These are phyloP conservation scores for Claviceps pusilla DNA, from an alignment of 2,329 filamentous ascomycete species.

Conservation along the genomic window DNA sequence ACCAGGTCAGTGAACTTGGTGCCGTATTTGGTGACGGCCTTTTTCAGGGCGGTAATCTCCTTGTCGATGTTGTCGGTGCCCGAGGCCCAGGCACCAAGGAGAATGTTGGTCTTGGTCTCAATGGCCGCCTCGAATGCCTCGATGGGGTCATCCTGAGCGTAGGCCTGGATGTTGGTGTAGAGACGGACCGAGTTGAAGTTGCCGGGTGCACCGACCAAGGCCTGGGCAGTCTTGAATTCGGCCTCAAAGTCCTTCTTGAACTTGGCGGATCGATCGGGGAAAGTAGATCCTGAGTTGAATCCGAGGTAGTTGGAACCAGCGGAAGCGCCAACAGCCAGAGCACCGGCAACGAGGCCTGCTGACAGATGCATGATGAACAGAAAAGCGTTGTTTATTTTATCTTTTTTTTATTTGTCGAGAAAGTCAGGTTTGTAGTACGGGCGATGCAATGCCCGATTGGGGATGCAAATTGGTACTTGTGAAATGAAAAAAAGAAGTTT, in stretches of 20 bases:
- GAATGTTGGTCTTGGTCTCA: conserved; percentile 41
- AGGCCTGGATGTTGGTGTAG: conserved; percentile 53
- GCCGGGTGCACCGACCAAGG: conserved; percentile 27
- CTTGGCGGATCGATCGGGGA: conserved; percentile 34
- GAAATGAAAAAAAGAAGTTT: too few relatives aligned
- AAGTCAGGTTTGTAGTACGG: background rate
- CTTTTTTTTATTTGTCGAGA: background rate
- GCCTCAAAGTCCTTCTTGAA: conserved; percentile 33
- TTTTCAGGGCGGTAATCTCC: conserved; percentile 45
- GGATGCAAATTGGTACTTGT: background rate
- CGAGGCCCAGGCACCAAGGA: conserved; percentile 51
- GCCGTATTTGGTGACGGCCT: conserved; percentile 40
- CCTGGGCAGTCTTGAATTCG: conserved; percentile 29
- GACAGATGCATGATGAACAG: conserved; percentile 24
- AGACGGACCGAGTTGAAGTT: conserved; percentile 45
- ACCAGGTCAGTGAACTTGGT: conserved; percentile 38
- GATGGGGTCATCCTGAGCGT: conserved; percentile 59
- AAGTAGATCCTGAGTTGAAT: conserved; percentile 37
- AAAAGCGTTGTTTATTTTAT: too few relatives aligned
- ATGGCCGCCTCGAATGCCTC: conserved; percentile 63
- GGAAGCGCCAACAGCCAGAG: conserved; percentile 25
- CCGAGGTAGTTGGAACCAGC: conserved; percentile 34
- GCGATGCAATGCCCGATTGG: background rate
- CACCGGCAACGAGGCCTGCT: conserved; percentile 21
- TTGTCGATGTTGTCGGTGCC: conserved; percentile 38